phyloP scores from a whole-genome alignment of 1,284 basidiomycete species.

The Athelia psychrophila region DNA sequence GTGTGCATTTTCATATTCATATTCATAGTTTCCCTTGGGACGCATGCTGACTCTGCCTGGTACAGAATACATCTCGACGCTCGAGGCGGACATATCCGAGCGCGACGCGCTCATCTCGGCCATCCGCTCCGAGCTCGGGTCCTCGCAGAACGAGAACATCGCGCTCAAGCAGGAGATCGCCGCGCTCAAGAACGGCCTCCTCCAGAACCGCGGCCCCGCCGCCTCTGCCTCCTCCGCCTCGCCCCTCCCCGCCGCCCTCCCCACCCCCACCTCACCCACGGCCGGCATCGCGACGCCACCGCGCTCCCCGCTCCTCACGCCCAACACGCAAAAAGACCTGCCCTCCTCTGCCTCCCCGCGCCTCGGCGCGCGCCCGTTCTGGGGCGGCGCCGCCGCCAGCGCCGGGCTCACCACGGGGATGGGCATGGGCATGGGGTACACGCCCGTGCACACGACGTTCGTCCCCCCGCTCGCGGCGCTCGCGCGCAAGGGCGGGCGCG shows the following conservation, averaged over 20 bases:
- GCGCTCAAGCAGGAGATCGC: conserved; percentile 84
- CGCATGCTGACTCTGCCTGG: neutral
- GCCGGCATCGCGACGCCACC: conserved; percentile 13
- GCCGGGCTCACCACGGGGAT: conserved; percentile 40
- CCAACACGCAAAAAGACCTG: conserved; percentile 85
- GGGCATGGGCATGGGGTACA: conserved; percentile 62
- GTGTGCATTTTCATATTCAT: conserved; percentile 49
- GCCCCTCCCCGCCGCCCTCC: conserved; percentile 30
- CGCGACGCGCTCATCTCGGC: conserved; percentile 89
- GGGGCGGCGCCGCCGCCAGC: conserved; percentile 68
- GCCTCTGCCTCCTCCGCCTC: conserved; percentile 15
- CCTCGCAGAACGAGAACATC: conserved; percentile 78
- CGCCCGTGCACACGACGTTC: conserved; percentile 82
- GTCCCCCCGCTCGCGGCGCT: conserved; percentile 48
- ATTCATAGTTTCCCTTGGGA: too few species aligned
- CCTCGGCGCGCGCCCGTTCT: conserved; percentile 51
- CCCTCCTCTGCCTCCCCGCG: conserved; percentile 49
- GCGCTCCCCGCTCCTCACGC: conserved; percentile 45
- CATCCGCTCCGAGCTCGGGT: conserved; percentile 83
- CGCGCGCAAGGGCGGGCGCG: conserved; percentile 20
- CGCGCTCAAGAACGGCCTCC: conserved; percentile 76
- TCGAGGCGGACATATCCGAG: conserved; percentile 92
- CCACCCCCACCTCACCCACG: conserved; percentile 17
- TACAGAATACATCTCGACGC: conserved; percentile 89
- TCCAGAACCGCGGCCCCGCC: conserved; percentile 49